phyloP scores from a whole-genome alignment of 805 yeast species.

The Metschnikowia lunata region DNA sequence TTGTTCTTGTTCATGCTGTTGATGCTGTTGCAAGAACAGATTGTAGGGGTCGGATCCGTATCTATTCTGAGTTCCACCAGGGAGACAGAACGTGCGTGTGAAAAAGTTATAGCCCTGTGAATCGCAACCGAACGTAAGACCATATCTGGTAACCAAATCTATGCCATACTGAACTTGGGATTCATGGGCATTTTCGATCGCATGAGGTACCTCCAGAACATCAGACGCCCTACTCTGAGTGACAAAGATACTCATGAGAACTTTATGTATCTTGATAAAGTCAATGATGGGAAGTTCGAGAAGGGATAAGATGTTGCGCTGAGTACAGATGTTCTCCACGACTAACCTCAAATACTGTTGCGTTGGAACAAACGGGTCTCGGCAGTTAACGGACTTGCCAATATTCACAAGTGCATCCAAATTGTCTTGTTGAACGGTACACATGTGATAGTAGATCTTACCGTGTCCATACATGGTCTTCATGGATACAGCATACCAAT shows the following conservation, averaged over 20 bases:
- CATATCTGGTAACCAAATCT: slow-evolving; percentile 61
- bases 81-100: slow-evolving; percentile 38
- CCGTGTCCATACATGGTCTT: slow-evolving; percentile 78
- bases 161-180: slow-evolving; percentile 50
- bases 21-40: slow-evolving; percentile 26
- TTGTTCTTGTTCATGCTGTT: slow-evolving; percentile 21
- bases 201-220: slow-evolving; percentile 6
- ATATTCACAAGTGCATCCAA: slow-evolving; percentile 75
- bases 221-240: slow-evolving; percentile 1
- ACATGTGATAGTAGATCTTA: slow-evolving; percentile 79
- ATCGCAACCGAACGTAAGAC: slow-evolving; percentile 65
- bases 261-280: slow-evolving; percentile 64
- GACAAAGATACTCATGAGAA: slow-evolving; percentile 50
- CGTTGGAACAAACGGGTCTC: slow-evolving; percentile 82
- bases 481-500: slow-evolving; percentile 77
- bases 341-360: slow-evolving; percentile 73
- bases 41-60: slow-evolving; percentile 20
- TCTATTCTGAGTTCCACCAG: slow-evolving; percentile 26
- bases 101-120: slow-evolving; percentile 61
- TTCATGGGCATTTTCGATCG: slow-evolving; percentile 30
- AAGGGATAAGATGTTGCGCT: slow-evolving; percentile 54
- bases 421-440: slow-evolving; percentile 76
- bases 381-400: slow-evolving; percentile 73
- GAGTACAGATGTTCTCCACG: slow-evolving; percentile 73
- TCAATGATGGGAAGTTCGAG: slow-evolving; percentile 57